Conservation (phyloP, 2,329 filamentous ascomycete species). For the Scleromitrula shiraiana region DNA sequence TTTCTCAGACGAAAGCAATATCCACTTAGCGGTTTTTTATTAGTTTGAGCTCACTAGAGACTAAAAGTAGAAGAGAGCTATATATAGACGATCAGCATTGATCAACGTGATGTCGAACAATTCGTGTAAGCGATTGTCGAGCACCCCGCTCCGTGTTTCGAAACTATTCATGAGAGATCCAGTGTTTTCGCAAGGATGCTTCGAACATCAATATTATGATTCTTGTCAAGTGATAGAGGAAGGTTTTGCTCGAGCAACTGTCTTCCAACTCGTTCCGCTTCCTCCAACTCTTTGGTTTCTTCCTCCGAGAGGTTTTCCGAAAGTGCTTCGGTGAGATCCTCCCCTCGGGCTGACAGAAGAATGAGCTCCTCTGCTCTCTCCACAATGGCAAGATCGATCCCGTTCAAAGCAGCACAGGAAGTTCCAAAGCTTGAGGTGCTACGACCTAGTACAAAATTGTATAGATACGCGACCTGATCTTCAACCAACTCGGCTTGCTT, state of each 20-base stretch:
- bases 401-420: conserved; percentile 79
- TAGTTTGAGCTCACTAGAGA: background rate
- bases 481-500: conserved; percentile 40
- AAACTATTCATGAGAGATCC: conserved; percentile 17
- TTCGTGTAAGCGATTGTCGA: background rate
- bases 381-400: conserved; percentile 64
- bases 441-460: conserved; percentile 58
- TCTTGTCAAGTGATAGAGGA: conserved; percentile 15
- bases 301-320: conserved; percentile 59
- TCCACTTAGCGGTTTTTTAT: background rate
- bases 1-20: background rate
- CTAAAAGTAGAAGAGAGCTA: no score
- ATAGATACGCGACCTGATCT: conserved; percentile 66
- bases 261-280: conserved; percentile 55
- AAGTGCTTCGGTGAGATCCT: conserved; percentile 60
- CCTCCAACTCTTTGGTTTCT: conserved; percentile 59
- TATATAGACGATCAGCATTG: background rate
- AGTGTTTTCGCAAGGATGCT: conserved; percentile 23
- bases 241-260: conserved; percentile 42
- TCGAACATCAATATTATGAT: conserved; percentile 20
- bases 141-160: background rate
- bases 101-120: conserved; percentile 5
- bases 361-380: conserved; percentile 69
- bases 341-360: conserved; percentile 58
- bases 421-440: conserved; percentile 79